These are phyloP conservation scores for Ustilago xerochloae DNA, from an alignment of 1,284 basidiomycete genomes.

Conservation along the genomic window DNA sequence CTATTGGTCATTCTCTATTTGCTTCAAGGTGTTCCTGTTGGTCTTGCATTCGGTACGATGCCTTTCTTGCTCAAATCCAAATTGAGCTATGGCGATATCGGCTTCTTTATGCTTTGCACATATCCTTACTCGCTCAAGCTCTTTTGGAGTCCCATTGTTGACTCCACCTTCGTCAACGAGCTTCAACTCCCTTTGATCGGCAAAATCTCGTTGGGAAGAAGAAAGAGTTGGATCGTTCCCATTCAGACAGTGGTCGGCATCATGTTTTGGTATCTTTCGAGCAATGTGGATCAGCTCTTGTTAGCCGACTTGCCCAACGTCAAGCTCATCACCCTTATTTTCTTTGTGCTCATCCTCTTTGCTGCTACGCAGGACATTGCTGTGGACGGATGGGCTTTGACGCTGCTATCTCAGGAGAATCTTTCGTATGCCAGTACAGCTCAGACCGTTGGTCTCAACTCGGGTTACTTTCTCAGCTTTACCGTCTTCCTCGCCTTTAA, in stretches of 20 bases:
- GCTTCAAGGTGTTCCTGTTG: slow-evolving; percentile 94
- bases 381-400: slow-evolving; percentile 98
- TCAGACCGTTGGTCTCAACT: slow-evolving; percentile 96
- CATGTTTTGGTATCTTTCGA: slow-evolving; percentile 87
- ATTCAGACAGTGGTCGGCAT: slow-evolving; percentile 91
- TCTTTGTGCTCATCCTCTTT: slow-evolving; percentile 86
- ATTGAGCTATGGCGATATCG: slow-evolving; percentile 94
- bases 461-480: slow-evolving; percentile 94
- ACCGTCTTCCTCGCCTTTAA: slow-evolving; percentile 98
- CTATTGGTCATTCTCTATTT: slow-evolving; percentile 88
- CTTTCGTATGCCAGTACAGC: slow-evolving; percentile 97
- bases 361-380: slow-evolving; percentile 99
- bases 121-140: slow-evolving; percentile 98
- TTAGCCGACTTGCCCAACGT: slow-evolving; percentile 83
- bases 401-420: slow-evolving; percentile 92
- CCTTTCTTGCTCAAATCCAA: slow-evolving; percentile 95
- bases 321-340: slow-evolving; percentile 82
- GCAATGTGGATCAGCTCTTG: slow-evolving; percentile 82
- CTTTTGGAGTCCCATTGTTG: slow-evolving; percentile 97
- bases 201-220: slow-evolving; percentile 76
- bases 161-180: slow-evolving; percentile 83
- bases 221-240: slow-evolving; percentile 99
- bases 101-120: slow-evolving; percentile 89
- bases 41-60: slow-evolving; percentile 81
- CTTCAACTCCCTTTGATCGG: slow-evolving; percentile 48